phyloP scores from a whole-genome alignment of 1,284 basidiomycete species.

The Ustilago shanxiensis region DNA sequence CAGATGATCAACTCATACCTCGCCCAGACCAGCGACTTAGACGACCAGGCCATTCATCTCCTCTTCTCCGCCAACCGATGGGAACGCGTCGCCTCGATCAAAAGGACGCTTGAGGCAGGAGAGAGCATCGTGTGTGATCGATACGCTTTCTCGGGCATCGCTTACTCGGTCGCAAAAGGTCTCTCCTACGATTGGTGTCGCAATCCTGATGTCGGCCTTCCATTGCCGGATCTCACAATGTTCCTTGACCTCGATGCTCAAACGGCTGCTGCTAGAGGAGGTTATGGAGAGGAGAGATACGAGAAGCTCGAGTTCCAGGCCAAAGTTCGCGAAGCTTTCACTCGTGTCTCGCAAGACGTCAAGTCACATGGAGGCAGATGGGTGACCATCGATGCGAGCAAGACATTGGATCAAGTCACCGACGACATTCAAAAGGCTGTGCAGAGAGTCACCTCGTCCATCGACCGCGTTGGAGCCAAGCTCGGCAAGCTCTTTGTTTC shows the following conservation, averaged over 20 bases:
- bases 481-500: conserved; percentile 42
- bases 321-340: conserved; percentile 66
- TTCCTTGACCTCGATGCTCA: conserved; percentile 87
- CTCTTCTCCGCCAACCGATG: conserved; percentile 97
- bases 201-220: conserved; percentile 85
- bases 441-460: conserved; percentile 37
- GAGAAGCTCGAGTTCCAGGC: conserved; percentile 70
- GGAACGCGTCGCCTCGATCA: conserved; percentile 74
- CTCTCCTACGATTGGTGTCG: conserved; percentile 82
- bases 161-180: conserved; percentile 89
- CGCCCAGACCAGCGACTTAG: conserved; percentile 82
- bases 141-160: conserved; percentile 96
- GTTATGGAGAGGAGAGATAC: conserved; percentile 86
- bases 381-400: conserved; percentile 60
- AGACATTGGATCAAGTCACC: conserved; percentile 61
- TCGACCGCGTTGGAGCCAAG: conserved; percentile 33
- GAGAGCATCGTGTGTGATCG: conserved; percentile 88
- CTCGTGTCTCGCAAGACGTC: conserved; percentile 50
- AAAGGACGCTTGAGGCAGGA: conserved; percentile 76
- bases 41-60: conserved; percentile 91
- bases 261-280: conserved; percentile 80
- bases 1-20: conserved; percentile 94
- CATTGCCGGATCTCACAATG: conserved; percentile 86
- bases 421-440: conserved; percentile 52
- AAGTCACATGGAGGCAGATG: conserved; percentile 48